Percentiles rank a stretch among this genome's conserved stretches.
Conservation (phyloP, 306 rosid species). For the Parietaria judaica region DNA sequence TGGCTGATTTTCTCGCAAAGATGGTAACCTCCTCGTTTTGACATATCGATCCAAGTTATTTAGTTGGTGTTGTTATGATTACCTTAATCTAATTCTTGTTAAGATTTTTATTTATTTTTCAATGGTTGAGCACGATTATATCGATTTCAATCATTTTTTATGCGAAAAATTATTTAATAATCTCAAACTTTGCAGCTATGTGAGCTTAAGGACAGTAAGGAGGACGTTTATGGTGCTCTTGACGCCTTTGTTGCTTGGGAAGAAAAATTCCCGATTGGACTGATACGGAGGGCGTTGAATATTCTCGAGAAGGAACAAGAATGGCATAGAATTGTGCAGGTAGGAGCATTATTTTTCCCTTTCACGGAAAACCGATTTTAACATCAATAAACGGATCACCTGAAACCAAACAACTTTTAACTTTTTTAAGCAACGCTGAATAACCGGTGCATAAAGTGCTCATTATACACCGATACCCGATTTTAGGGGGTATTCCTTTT, state of each 20-base stretch:
- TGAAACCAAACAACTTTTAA: no score
- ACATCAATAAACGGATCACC: no score
- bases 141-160: no score
- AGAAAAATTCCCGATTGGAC: constrained; percentile 57
- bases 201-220: constrained; percentile 65
- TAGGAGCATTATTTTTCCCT: constrained; percentile 2
- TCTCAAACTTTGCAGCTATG: constrained; percentile 48
- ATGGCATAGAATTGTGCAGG: constrained; percentile 91
- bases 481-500: no score
- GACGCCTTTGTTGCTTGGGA: constrained; percentile 98
- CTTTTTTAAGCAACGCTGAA: no score
- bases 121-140: no score
- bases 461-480: no score
- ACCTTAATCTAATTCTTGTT: neutral
- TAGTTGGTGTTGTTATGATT: neutral
- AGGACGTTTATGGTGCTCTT: constrained; percentile 75
- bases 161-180: constrained; percentile 7
- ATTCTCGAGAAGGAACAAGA: constrained; percentile 75
- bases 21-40: constrained; percentile 20
- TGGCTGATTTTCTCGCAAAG: constrained; percentile 31
- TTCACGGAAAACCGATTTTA: no score
- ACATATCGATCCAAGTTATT: neutral
- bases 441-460: no score
- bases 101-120: no score
- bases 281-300: constrained; percentile 46